A percentile compares a stretch with the other conserved stretches of the same genome.
Evolutionary conservation across 2,329 filamentous ascomycete genomes (phyloP).

Genomic region (Zelopaecilomyces penicillatus): DNA sequence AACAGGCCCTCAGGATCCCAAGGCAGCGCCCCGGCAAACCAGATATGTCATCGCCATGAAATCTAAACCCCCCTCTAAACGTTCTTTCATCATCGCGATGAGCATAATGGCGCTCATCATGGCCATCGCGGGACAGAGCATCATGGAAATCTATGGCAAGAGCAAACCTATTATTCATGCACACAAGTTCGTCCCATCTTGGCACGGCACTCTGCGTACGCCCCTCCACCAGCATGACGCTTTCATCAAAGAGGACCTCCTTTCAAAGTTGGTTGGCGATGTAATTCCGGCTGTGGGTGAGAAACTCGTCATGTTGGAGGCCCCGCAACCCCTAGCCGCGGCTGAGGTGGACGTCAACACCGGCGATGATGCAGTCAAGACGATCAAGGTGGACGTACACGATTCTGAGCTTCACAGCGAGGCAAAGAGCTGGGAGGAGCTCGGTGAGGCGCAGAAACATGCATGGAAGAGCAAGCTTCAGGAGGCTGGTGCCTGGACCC

Average conservation of each 20-base stretch:
- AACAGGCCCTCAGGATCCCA: conserved; percentile 22
- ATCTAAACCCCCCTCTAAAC: conserved; percentile 43
- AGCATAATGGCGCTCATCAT: conserved; percentile 52
- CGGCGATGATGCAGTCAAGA: conserved; percentile 14
- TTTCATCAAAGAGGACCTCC: conserved; percentile 24
- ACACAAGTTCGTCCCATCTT: conserved; percentile 45
- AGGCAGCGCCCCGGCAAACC: conserved; percentile 37
- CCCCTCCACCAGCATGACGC: conserved; percentile 18
- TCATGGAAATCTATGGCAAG: conserved; percentile 55
- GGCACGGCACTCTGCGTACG: conserved; percentile 24
- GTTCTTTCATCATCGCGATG: conserved; percentile 43
- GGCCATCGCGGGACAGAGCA: conserved; percentile 51
- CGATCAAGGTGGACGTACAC: conserved; percentile 36
- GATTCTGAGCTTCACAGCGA: conserved; percentile 38
- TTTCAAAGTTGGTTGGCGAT: conserved; percentile 29
- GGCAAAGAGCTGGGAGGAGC: conserved; percentile 62
- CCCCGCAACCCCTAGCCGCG: conserved; percentile 1
- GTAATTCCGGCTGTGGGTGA: conserved; percentile 25
- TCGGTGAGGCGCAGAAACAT: conserved; percentile 52
- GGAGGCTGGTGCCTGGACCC: conserved; percentile 70
- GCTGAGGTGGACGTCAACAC: conserved; percentile 13
- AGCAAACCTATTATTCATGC: conserved; percentile 49
- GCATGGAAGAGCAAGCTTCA: conserved; percentile 62
- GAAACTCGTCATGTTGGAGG: conserved; percentile 30
- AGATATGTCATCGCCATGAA: conserved; percentile 63